Percentiles rank a stretch among this genome's conserved stretches.
Evolutionary conservation across 176 grass and related monocot genomes (phyloP).

Genomic region (Hyparrhenia diplandra): DNA sequence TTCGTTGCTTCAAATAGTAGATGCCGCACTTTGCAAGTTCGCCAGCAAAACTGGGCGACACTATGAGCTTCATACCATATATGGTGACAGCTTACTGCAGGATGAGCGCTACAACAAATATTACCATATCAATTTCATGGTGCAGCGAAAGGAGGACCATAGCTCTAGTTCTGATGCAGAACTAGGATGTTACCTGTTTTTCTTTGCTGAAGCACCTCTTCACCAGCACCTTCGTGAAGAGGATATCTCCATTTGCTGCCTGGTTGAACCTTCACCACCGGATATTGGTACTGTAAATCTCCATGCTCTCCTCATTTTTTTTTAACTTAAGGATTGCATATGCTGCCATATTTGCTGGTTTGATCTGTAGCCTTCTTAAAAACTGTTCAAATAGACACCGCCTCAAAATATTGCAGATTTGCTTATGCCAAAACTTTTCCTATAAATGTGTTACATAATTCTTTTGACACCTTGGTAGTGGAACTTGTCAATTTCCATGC

Average conservation of each 20-base stretch:
- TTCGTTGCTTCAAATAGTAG: background rate
- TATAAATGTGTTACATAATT: too few species aligned
- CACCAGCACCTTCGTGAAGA: background rate
- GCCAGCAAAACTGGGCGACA: background rate
- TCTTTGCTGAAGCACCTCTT: background rate
- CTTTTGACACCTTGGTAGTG: too few species aligned
- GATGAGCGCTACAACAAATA: background rate
- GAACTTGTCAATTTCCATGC: too few species aligned
- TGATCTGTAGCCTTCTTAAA: too few species aligned
- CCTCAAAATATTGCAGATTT: too few species aligned
- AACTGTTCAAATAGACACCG: too few species aligned
- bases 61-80: conserved; percentile 10
- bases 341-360: too few species aligned
- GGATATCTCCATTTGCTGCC: background rate
- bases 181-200: background rate
- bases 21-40: conserved; percentile 7
- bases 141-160: background rate
- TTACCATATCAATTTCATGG: conserved; percentile 32
- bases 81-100: background rate
- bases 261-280: background rate
- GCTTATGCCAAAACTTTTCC: too few species aligned
- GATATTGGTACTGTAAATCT: background rate
- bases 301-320: background rate
- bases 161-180: background rate
- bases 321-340: background rate